These are phyloP conservation scores for Coleophoma crateriformis DNA, from an alignment of 2,329 filamentous ascomycete species.

Conservation along the genomic window DNA sequence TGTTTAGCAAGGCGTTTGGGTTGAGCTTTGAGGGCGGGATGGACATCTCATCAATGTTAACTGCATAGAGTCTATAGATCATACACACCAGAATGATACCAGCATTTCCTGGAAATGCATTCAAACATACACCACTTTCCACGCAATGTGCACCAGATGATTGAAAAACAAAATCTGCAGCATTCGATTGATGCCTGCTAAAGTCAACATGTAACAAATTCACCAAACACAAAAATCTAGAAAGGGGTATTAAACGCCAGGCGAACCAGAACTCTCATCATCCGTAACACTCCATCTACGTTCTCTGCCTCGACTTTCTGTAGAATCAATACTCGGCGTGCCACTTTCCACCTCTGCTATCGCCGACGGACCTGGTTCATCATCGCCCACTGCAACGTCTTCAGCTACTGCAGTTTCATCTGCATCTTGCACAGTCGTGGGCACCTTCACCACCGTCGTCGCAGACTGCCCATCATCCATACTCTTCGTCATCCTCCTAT, in stretches of 20 bases:
- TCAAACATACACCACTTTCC: too few species aligned
- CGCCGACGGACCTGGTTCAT: not conserved
- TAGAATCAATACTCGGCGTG: not conserved
- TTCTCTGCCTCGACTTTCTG: constrained; percentile 11
- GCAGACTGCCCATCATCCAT: constrained; percentile 7
- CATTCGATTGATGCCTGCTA: too few species aligned
- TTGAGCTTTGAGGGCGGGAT: too few species aligned
- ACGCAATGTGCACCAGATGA: too few species aligned
- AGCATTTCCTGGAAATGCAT: too few species aligned
- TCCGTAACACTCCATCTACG: constrained; percentile 24
- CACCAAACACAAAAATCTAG: too few species aligned
- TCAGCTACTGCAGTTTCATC: not conserved
- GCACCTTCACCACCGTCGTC: constrained; percentile 5
- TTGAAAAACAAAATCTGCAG: too few species aligned
- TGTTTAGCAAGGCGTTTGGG: not conserved
- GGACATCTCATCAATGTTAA: too few species aligned
- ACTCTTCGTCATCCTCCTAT: constrained; percentile 6
- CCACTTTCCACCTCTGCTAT: not conserved
- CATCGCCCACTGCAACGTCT: not conserved
- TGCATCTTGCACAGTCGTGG: not conserved
- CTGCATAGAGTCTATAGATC: too few species aligned
- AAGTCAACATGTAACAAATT: too few species aligned
- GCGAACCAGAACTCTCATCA: constrained; percentile 11
- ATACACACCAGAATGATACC: too few species aligned
- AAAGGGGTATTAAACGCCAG: not conserved